phyloP scores from a whole-genome alignment of 768 basidiomycete species.

The Psilocybe cubensis region DNA sequence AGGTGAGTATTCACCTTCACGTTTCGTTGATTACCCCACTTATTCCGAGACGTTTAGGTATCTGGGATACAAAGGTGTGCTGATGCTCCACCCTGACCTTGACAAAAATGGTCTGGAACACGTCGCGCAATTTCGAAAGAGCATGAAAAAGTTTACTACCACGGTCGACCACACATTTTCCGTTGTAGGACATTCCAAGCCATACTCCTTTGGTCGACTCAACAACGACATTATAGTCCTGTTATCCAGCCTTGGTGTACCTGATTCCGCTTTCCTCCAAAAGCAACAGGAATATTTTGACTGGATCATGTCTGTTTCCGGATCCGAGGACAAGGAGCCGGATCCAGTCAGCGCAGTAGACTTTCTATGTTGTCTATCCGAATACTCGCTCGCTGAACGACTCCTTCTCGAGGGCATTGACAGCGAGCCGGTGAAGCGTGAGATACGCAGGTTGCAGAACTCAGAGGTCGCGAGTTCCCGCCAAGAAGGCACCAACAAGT shows the following conservation, averaged over 20 bases:
- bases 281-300: constrained; percentile 63
- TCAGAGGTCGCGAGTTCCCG: constrained; percentile 53
- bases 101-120: constrained; percentile 44
- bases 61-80: constrained; percentile 72
- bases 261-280: constrained; percentile 51
- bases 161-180: constrained; percentile 64
- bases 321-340: not conserved
- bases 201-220: constrained; percentile 65
- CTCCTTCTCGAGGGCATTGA: constrained; percentile 61
- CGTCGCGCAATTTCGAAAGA: constrained; percentile 62
- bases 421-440: constrained; percentile 37
- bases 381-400: constrained; percentile 52
- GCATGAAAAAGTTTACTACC: constrained; percentile 72
- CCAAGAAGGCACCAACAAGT: constrained; percentile 51
- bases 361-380: constrained; percentile 54
- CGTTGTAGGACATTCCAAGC: constrained; percentile 64
- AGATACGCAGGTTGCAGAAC: constrained; percentile 48
- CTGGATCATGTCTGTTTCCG: constrained; percentile 57
- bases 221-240: constrained; percentile 75
- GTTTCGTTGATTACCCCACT: not conserved
- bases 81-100: constrained; percentile 68
- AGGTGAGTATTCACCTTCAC: constrained; percentile 38
- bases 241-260: constrained; percentile 63
- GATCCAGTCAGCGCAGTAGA: constrained; percentile 56
- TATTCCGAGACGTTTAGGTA: constrained; percentile 42